These are phyloP conservation scores for Spiraea crenata DNA, from an alignment of 331 rosid species.

Conservation along the genomic window DNA sequence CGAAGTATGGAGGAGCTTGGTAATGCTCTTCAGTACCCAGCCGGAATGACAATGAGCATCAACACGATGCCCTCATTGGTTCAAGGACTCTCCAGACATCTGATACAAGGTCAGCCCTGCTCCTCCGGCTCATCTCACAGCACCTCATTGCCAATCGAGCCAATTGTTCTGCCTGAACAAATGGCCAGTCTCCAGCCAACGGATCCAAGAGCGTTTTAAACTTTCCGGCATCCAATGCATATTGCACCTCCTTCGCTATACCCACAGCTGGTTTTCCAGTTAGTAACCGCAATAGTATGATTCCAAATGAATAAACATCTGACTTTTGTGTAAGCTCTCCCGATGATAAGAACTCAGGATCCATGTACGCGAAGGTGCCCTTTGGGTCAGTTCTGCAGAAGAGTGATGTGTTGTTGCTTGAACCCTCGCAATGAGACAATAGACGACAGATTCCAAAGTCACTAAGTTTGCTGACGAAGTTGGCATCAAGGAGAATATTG, in stretches of 20 bases:
- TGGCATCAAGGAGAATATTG: slow-evolving; percentile 73
- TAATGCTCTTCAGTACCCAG: slow-evolving; percentile 53
- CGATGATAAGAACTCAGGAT: slow-evolving; percentile 69
- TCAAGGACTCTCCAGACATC: slow-evolving; percentile 81
- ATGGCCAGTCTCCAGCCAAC: slow-evolving; percentile 90
- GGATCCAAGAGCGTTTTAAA: slow-evolving; percentile 67
- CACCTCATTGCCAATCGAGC: slow-evolving; percentile 75
- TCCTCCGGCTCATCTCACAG: slow-evolving; percentile 55
- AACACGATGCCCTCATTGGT: slow-evolving; percentile 67
- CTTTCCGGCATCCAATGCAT: slow-evolving; percentile 48
- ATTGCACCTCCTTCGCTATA: slow-evolving; percentile 55
- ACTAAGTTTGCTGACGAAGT: slow-evolving; percentile 74
- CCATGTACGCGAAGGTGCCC: slow-evolving; percentile 78
- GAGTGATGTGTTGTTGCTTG: slow-evolving; percentile 34
- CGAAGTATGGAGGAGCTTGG: slow-evolving; percentile 77
- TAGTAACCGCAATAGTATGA: slow-evolving; percentile 58
- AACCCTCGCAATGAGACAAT: slow-evolving; percentile 37
- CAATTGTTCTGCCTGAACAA: slow-evolving; percentile 64
- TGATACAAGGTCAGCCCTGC: slow-evolving; percentile 61
- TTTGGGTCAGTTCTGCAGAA: slow-evolving; percentile 59
- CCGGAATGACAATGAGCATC: slow-evolving; percentile 43
- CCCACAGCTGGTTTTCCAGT: slow-evolving; percentile 75
- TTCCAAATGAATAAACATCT: slow-evolving; percentile 91
- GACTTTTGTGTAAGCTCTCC: slow-evolving; percentile 81
- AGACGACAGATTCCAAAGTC: slow-evolving; percentile 79